Evolutionary conservation across 768 basidiomycete genomes (phyloP), one percentile per base, ranked within the genome.

Genomic region (Butyriboletus loyo): DNA sequence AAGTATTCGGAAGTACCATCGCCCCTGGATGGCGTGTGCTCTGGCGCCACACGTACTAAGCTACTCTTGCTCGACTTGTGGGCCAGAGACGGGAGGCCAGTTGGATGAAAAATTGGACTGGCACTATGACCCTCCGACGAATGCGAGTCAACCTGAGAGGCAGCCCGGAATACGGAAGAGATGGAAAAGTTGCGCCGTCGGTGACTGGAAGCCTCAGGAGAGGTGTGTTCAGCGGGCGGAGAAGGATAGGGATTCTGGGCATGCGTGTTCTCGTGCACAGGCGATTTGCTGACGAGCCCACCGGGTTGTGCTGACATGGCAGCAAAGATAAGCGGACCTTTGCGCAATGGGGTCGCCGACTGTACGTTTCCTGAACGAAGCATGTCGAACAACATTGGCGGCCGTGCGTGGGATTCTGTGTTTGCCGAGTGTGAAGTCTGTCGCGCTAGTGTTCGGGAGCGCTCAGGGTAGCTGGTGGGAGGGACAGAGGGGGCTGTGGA

Each of bases 251-350:
- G 39, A 27, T 49, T 52, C 0, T 48, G 59, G 39, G n/a, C 28
- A n/a, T 7, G 22, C 7, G 6, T 32, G 22, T 19, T 43, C 13
- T 44, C 44, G 14, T 46, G 28, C 36, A 24, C 3, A 55, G 50
- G 38, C 28, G 39, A 37, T 43, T 39, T 61, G 45, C 9, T 21
- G 22, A 22, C 28, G 5, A 22, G 17, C 10, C 21, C 35, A 51
- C 58, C 24, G 45, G 52, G 42, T 15, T 69, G 62, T 27, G 67
- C 47, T 13, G 74, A 71, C 77, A 79, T 82, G 4, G 84, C 81
- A 7, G 83, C 66, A 50, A 87, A 87, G 30, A 88, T 87, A 22
- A 83, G 73, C 1, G 86, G 84, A 21, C 80, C 81, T 19, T 78
- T 79, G 50, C 72, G 73, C 6, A 67, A 40, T 4, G 64, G 55